Percentiles rank a stretch among this genome's conserved stretches.
Evolutionary conservation across 169 alveolate genomes (phyloP).

Genomic region (Eimeria maxima): DNA sequence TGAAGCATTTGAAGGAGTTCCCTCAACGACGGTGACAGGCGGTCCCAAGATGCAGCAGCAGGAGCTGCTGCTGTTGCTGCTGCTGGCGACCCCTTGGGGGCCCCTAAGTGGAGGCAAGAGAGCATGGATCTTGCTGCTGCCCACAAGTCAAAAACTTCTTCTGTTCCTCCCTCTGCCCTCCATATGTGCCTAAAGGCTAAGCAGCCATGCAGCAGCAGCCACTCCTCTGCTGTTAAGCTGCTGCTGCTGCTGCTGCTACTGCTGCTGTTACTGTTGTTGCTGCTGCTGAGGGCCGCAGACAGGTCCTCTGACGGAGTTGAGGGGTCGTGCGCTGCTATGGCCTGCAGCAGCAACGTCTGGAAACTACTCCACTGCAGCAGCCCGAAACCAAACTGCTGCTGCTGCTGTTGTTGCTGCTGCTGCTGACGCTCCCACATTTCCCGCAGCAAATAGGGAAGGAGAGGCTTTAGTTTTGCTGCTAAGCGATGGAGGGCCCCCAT

Average conservation of each 20-base stretch:
- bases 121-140: slow-evolving; percentile 1
- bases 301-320: too few relatives aligned
- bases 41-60: neutral
- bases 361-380: slow-evolving; percentile 32
- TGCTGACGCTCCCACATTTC: slow-evolving; percentile 27
- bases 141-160: slow-evolving; percentile 13
- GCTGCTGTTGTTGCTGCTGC: slow-evolving; percentile 67
- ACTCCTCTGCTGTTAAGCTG: slow-evolving; percentile 7
- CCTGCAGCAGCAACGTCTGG: slow-evolving; percentile 42
- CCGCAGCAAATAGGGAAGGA: neutral
- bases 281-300: neutral
- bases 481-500: slow-evolving; percentile 35
- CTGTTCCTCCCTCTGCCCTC: slow-evolving; percentile 14
- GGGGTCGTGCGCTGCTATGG: neutral
- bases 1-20: slow-evolving; percentile 2
- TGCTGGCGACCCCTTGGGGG: slow-evolving; percentile 28
- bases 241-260: slow-evolving; percentile 9
- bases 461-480: slow-evolving; percentile 7
- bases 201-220: slow-evolving; percentile 65
- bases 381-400: slow-evolving; percentile 40
- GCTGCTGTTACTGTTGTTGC: neutral
- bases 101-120: slow-evolving; percentile 8
- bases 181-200: slow-evolving; percentile 21
- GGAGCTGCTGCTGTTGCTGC: slow-evolving; percentile 51
- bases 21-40: neutral